These are phyloP conservation scores for Mortierella polycephala DNA, from an alignment of 371 early-diverging fungal genomes.

Conservation along the genomic window DNA sequence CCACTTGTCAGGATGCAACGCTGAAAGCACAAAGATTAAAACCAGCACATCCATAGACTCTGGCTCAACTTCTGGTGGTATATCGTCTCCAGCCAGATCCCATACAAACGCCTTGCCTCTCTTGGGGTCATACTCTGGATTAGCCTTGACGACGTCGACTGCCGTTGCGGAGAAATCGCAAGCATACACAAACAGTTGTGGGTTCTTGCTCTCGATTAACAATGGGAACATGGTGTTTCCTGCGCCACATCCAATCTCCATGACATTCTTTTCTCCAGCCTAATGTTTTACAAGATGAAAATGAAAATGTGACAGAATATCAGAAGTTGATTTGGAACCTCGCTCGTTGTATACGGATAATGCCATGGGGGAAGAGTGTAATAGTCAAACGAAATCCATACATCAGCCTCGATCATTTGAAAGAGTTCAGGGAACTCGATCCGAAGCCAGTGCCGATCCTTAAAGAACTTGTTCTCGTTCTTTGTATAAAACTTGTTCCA, in stretches of 20 bases:
- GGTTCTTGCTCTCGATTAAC: conserved; percentile 77
- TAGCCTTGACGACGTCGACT: conserved; percentile 74
- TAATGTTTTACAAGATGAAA: conserved; percentile 32
- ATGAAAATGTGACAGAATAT: background rate
- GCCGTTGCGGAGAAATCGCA: conserved; percentile 90
- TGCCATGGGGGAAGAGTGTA: conserved; percentile 5
- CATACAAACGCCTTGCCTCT: conserved; percentile 87
- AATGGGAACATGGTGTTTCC: conserved; percentile 96
- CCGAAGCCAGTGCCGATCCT: conserved; percentile 95
- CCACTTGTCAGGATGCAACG: conserved; percentile 87
- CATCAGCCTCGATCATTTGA: conserved; percentile 47
- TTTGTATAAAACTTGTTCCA: conserved; percentile 90
- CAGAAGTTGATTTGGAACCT: background rate
- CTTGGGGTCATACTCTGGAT: conserved; percentile 45
- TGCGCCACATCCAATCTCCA: conserved; percentile 96
- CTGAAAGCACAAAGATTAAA: conserved; percentile 85
- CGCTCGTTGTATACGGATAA: background rate
- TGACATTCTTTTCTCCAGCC: conserved; percentile 57
- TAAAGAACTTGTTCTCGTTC: conserved; percentile 93
- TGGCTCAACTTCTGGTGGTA: conserved; percentile 71
- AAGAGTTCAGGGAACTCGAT: conserved; percentile 91
- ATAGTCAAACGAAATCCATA: background rate
- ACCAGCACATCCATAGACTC: conserved; percentile 82
- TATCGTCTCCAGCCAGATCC: conserved; percentile 76
- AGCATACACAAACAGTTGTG: conserved; percentile 73